Conservation (phyloP, 371 early-diverging fungal genomes). For the Aphelidium insulamus region DNA sequence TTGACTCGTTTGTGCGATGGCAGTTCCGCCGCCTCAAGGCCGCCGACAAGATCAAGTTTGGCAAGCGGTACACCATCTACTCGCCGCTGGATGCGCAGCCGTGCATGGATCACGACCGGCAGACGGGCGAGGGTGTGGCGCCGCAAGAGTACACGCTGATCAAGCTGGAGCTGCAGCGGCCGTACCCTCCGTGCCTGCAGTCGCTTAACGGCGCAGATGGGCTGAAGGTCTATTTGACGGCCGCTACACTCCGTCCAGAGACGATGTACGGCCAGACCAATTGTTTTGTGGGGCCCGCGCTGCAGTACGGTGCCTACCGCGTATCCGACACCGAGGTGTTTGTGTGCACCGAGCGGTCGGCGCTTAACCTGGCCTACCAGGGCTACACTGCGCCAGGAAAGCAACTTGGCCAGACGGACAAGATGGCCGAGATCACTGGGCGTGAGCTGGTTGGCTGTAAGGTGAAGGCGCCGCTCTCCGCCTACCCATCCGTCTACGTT, state of each 20-base stretch:
- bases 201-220: constrained; percentile 33
- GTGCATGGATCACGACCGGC: constrained; percentile 99
- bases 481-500: constrained; percentile 58
- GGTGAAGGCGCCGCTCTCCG: constrained; percentile 67
- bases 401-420: constrained; percentile 38
- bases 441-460: constrained; percentile 64
- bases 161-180: constrained; percentile 59
- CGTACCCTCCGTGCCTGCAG: constrained; percentile 29
- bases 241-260: constrained; percentile 92
- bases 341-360: constrained; percentile 77
- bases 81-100: constrained; percentile 94
- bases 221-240: constrained; percentile 68
- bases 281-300: constrained; percentile 80
- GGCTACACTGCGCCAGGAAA: too few relatives aligned
- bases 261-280: constrained; percentile 99
- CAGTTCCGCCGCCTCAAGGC: constrained; percentile 87
- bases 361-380: constrained; percentile 92
- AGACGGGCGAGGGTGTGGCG: constrained; percentile 90
- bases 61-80: constrained; percentile 96
- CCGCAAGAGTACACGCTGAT: constrained; percentile 92
- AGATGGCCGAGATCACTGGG: constrained; percentile 60
- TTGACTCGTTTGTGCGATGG: constrained; percentile 98
- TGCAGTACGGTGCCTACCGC: constrained; percentile 66
- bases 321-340: constrained; percentile 55
- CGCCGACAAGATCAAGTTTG: constrained; percentile 79